Conservation (phyloP, 2,329 filamentous ascomycete species). For the Cladosporium velox region DNA sequence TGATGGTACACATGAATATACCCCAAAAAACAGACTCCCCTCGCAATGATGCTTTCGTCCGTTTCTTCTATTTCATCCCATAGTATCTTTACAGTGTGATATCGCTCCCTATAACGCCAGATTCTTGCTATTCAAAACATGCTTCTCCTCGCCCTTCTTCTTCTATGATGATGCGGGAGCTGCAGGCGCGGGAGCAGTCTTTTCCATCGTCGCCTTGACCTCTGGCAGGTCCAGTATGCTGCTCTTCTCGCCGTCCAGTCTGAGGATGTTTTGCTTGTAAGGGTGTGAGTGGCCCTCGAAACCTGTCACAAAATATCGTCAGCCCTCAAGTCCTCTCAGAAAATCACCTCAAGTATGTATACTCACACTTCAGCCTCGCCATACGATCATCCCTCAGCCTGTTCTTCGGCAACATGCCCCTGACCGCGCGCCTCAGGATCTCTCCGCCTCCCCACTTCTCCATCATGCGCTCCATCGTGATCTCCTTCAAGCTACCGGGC, state of each 20-base stretch:
- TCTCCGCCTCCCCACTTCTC: slow-evolving; percentile 91
- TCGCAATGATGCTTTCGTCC: slow-evolving; percentile 18
- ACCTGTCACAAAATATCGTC: slow-evolving; percentile 48
- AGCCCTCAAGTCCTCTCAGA: neutral
- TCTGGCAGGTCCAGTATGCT: slow-evolving; percentile 38
- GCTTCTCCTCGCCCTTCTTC: neutral
- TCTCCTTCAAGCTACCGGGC: slow-evolving; percentile 79
- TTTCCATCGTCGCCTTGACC: slow-evolving; percentile 41
- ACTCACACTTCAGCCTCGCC: slow-evolving; percentile 75
- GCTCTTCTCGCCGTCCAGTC: slow-evolving; percentile 52
- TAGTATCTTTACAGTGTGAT: slow-evolving; percentile 17
- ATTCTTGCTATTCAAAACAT: slow-evolving; percentile 9
- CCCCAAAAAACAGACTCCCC: slow-evolving; percentile 1
- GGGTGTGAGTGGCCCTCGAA: slow-evolving; percentile 94
- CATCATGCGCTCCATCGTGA: slow-evolving; percentile 95
- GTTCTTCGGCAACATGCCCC: slow-evolving; percentile 98
- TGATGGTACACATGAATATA: slow-evolving; percentile 11
- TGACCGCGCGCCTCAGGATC: slow-evolving; percentile 86
- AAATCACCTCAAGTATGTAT: neutral
- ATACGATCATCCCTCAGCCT: slow-evolving; percentile 82
- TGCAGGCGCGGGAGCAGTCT: slow-evolving; percentile 17
- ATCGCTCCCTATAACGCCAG: slow-evolving; percentile 23
- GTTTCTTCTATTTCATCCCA: neutral
- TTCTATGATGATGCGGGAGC: slow-evolving; percentile 10
- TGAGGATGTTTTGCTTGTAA: slow-evolving; percentile 83